Conservation (phyloP, 2,329 filamentous ascomycete genomes). For the Onygenales sp. region DNA sequence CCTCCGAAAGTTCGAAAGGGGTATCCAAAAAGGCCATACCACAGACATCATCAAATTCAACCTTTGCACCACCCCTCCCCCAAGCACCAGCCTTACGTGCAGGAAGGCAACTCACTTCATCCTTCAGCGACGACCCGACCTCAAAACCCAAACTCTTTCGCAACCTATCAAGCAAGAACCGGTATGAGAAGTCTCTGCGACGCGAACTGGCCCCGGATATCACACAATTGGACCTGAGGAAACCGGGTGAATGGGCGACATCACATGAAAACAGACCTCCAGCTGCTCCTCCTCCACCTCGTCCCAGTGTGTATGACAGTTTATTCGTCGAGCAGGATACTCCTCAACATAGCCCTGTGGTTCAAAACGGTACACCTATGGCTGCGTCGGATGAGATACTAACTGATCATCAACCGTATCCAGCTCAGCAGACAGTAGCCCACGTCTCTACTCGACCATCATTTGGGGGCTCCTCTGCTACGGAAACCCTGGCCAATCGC, state of each 20-base stretch:
- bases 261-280: background rate
- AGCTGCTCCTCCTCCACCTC: background rate
- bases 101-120: background rate
- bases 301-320: background rate
- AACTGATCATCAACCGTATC: background rate
- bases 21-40: too few species aligned
- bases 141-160: conserved; percentile 7
- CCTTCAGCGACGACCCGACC: too few species aligned
- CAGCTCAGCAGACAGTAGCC: background rate
- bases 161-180: conserved; percentile 19
- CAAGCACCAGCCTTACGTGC: background rate
- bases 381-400: background rate
- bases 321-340: conserved; percentile 16
- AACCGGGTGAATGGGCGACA: conserved; percentile 23
- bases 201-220: conserved; percentile 28
- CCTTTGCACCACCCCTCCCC: background rate
- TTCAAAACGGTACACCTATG: background rate
- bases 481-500: background rate
- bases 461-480: background rate
- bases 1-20: too few species aligned
- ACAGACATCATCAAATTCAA: too few species aligned
- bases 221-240: conserved; percentile 25
- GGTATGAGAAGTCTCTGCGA: conserved; percentile 22
- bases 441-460: background rate
- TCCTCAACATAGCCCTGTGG: background rate